Conservation (phyloP, 495 filamentous ascomycete species). For the Gamarada debralockiae region DNA sequence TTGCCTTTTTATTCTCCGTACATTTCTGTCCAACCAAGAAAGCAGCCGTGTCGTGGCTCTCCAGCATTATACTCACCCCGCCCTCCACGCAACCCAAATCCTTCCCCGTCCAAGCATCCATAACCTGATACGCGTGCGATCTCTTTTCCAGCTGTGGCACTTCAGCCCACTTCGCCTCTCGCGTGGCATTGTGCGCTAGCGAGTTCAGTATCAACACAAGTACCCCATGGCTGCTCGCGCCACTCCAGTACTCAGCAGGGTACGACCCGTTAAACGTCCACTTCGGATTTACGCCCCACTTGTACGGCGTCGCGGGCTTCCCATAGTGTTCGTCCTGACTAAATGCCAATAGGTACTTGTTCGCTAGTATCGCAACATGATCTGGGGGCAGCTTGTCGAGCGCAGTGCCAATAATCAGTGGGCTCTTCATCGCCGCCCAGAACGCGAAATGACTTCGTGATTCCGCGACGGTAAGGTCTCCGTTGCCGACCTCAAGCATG, state of each 20-base stretch:
- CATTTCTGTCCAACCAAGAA: constrained; percentile 22
- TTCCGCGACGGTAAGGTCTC: constrained; percentile 30
- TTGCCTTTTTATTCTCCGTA: no score
- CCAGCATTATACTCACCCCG: constrained; percentile 32
- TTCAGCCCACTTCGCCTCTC: constrained; percentile 45
- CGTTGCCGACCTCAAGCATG: constrained; percentile 41
- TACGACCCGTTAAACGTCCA: not conserved
- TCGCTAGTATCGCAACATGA: constrained; percentile 35
- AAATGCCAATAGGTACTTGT: constrained; percentile 42
- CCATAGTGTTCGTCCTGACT: constrained; percentile 38
- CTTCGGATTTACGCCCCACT: not conserved
- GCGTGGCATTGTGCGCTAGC: constrained; percentile 31
- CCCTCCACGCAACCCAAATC: constrained; percentile 42
- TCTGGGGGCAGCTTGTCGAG: constrained; percentile 30
- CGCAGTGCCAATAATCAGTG: constrained; percentile 44
- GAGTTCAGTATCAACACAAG: not conserved
- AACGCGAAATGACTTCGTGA: constrained; percentile 46
- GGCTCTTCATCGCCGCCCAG: constrained; percentile 49
- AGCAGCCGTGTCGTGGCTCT: constrained; percentile 47
- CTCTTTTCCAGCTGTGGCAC: constrained; percentile 42
- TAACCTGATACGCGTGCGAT: constrained; percentile 40
- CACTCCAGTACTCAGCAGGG: constrained; percentile 1
- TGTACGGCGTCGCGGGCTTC: not conserved
- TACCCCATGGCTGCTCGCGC: not conserved
- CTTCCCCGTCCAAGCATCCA: constrained; percentile 51